Conservation (phyloP, 257 asterid species). For the Scutellaria galericulata region DNA sequence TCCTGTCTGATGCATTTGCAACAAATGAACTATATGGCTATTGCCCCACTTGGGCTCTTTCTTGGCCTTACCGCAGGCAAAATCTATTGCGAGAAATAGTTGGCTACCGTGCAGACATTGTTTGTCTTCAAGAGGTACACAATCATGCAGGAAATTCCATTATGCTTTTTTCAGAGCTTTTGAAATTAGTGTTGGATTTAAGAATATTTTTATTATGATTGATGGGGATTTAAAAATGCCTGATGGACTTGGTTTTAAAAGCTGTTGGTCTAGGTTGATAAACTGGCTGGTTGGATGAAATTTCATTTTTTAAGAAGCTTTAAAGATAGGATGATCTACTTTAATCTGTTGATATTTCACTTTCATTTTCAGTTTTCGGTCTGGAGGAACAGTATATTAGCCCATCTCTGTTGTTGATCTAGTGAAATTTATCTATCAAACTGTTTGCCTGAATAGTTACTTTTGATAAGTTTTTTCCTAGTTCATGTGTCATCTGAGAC, state of each 20-base stretch:
- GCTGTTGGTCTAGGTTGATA: conserved; percentile 2
- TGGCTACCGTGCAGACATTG: conserved; percentile 88
- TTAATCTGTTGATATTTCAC: conserved; percentile 17
- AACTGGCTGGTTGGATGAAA: neutral
- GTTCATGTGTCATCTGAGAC: conserved; percentile 12
- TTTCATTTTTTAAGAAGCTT: neutral
- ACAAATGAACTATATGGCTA: conserved; percentile 71
- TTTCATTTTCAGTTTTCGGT: conserved; percentile 14
- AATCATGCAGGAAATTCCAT: conserved; percentile 19
- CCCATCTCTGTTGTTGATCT: conserved; percentile 11
- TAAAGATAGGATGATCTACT: neutral
- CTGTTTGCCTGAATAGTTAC: neutral
- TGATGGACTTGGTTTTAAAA: conserved; percentile 4
- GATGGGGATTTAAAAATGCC: conserved; percentile 1
- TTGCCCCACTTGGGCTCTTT: conserved; percentile 99
- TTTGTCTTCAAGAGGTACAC: conserved; percentile 99
- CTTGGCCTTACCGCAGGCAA: conserved; percentile 97
- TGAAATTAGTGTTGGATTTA: conserved; percentile 18
- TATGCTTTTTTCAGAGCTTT: conserved; percentile 6
- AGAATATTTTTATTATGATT: neutral
- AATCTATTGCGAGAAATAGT: conserved; percentile 89
- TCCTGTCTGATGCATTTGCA: conserved; percentile 78
- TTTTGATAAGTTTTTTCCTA: neutral
- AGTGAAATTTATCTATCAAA: neutral
- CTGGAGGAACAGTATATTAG: conserved; percentile 14